Conservation (phyloP, 139 green algal species). For the Desmodesmus armatus region DNA sequence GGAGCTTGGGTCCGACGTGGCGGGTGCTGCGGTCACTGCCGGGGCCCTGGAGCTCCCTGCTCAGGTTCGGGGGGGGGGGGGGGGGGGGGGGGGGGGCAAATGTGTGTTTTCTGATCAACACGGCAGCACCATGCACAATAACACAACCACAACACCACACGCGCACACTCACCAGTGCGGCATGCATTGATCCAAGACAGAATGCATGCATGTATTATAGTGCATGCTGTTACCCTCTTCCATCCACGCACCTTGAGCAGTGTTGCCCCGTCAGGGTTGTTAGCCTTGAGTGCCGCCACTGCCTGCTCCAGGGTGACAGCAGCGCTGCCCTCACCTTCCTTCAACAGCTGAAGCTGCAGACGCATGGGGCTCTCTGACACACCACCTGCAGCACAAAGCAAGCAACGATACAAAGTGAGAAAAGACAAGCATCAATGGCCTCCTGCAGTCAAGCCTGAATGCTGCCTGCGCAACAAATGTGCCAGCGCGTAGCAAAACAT, state of each 20-base stretch:
- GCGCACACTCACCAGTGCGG: too few relatives aligned
- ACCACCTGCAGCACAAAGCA: neutral
- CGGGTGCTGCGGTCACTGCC: conserved; percentile 25
- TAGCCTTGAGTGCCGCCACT: neutral
- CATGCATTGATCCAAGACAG: neutral
- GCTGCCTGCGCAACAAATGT: too few relatives aligned
- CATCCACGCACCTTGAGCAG: neutral
- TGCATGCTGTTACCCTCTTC: neutral
- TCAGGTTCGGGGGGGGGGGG: conserved; percentile 1
- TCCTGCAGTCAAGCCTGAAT: too few relatives aligned
- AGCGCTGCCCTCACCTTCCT: neutral
- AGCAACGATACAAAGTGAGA: too few relatives aligned
- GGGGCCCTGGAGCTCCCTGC: neutral
- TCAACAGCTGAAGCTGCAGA: neutral
- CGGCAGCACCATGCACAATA: too few relatives aligned
- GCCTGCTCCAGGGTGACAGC: neutral
- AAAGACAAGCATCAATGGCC: too few relatives aligned
- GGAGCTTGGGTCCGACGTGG: conserved; percentile 38
- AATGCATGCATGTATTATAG: neutral
- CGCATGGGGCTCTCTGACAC: neutral
- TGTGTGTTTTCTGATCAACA: too few relatives aligned
- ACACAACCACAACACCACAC: too few relatives aligned
- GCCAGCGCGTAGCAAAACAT: too few relatives aligned
- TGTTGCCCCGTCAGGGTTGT: neutral
- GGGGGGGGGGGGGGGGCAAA: too few relatives aligned